Evolutionary conservation across 176 grass and related monocot species (phyloP).

Genomic region (Leersia perrieri): DNA sequence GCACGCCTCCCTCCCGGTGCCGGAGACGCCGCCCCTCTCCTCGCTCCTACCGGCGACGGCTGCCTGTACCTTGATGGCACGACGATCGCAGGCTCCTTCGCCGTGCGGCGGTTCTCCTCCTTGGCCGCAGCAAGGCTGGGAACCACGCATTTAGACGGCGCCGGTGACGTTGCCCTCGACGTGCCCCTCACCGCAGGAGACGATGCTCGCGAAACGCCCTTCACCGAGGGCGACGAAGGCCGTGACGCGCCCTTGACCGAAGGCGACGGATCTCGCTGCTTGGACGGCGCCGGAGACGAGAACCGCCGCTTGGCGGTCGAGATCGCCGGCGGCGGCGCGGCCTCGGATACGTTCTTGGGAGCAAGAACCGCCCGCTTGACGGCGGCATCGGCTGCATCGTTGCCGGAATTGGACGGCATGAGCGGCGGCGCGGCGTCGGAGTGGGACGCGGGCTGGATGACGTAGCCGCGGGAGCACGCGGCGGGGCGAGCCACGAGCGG

Average conservation of each 20-base stretch:
- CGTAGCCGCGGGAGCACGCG: slow-evolving; percentile 40
- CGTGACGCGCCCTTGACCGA: slow-evolving; percentile 24
- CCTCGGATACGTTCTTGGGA: slow-evolving; percentile 45
- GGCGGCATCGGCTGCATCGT: neutral
- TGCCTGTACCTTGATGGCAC: slow-evolving; percentile 84
- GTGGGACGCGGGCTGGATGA: slow-evolving; percentile 61
- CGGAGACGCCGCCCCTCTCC: slow-evolving; percentile 48
- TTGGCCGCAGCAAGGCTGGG: slow-evolving; percentile 69
- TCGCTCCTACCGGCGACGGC: slow-evolving; percentile 52
- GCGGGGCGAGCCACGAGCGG: slow-evolving; percentile 61
- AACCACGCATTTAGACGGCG: slow-evolving; percentile 82
- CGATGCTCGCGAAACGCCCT: slow-evolving; percentile 23
- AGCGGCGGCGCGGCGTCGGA: slow-evolving; percentile 62
- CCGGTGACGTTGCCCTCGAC: slow-evolving; percentile 59
- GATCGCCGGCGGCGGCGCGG: neutral
- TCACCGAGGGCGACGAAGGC: slow-evolving; percentile 32
- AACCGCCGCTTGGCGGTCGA: slow-evolving; percentile 48
- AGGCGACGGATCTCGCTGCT: slow-evolving; percentile 50
- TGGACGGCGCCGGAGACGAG: slow-evolving; percentile 49
- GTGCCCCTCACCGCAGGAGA: slow-evolving; percentile 41
- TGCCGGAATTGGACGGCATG: slow-evolving; percentile 43
- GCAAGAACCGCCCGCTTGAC: slow-evolving; percentile 39
- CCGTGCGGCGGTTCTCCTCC: slow-evolving; percentile 61
- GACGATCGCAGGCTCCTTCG: slow-evolving; percentile 68
- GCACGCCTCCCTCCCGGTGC: slow-evolving; percentile 44